These are phyloP conservation scores for Monilinia vaccinii-corymbosi DNA, from an alignment of 2,329 filamentous ascomycete genomes.

Conservation along the genomic window DNA sequence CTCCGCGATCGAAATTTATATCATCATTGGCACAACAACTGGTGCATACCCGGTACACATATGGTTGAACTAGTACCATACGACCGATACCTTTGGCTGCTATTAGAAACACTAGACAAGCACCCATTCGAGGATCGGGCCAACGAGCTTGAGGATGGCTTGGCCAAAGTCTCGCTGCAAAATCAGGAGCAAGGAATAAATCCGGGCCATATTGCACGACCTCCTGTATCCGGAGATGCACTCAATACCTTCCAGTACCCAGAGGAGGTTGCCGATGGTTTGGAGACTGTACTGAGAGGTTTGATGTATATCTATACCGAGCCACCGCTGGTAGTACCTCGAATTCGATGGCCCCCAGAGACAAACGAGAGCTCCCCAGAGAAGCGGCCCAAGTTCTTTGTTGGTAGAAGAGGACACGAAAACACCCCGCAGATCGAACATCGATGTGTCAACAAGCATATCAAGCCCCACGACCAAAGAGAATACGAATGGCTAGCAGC, in stretches of 20 bases:
- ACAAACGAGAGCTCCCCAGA: not conserved
- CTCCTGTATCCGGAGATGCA: not conserved
- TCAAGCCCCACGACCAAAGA: constrained; percentile 10
- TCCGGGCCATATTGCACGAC: no score
- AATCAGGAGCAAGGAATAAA: not conserved
- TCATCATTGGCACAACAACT: not conserved
- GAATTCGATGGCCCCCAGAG: not conserved
- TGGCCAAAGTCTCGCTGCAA: not conserved
- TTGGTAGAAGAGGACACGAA: not conserved
- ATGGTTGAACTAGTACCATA: not conserved
- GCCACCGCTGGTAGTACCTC: not conserved
- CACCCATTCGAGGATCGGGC: not conserved
- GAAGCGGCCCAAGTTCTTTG: not conserved
- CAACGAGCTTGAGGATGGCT: not conserved
- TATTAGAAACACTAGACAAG: not conserved
- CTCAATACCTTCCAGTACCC: not conserved
- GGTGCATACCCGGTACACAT: not conserved
- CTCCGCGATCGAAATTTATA: not conserved
- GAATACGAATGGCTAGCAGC: constrained; percentile 16
- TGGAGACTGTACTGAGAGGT: not conserved
- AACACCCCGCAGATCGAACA: not conserved
- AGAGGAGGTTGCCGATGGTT: not conserved
- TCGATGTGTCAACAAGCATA: not conserved
- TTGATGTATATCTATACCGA: constrained; percentile 1
- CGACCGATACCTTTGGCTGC: not conserved